Conservation (phyloP, 2,329 filamentous ascomycete species). For the Ophiocordyceps sinensis region DNA sequence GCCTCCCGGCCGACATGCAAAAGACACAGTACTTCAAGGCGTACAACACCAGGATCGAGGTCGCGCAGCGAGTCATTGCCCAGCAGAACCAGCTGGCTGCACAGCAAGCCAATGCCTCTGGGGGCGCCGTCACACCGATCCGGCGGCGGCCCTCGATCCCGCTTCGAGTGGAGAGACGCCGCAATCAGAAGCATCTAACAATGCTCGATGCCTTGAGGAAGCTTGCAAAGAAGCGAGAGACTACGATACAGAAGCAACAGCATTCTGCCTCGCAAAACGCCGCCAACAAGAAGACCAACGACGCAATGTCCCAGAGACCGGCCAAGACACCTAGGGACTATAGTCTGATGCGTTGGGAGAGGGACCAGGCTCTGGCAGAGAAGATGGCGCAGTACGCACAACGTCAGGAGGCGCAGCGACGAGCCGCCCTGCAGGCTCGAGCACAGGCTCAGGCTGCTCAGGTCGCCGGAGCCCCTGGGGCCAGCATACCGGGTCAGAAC, state of each 20-base stretch:
- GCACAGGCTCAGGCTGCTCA: conserved; percentile 30
- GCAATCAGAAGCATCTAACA: conserved; percentile 73
- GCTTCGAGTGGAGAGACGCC: conserved; percentile 70
- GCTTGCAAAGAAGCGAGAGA: conserved; percentile 85
- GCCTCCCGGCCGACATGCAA: conserved; percentile 80
- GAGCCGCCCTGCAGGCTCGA: conserved; percentile 33
- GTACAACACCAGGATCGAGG: conserved; percentile 46
- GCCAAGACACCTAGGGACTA: conserved; percentile 80
- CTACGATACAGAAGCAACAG: conserved; percentile 71
- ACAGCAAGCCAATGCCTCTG: conserved; percentile 33
- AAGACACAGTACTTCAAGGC: conserved; percentile 90
- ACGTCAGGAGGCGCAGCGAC: conserved; percentile 45
- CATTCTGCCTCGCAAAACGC: conserved; percentile 67
- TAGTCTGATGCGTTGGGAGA: conserved; percentile 75
- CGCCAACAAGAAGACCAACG: conserved; percentile 68
- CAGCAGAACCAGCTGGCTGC: conserved; percentile 36
- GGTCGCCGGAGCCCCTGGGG: conserved; percentile 26
- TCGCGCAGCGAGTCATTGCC: conserved; percentile 39
- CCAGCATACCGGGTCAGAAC: conserved; percentile 15
- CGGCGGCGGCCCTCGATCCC: conserved; percentile 63
- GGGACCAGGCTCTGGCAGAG: conserved; percentile 55
- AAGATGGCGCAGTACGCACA: conserved; percentile 40
- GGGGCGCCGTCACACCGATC: conserved; percentile 20
- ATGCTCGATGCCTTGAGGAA: conserved; percentile 94
- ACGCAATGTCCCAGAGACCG: conserved; percentile 35